phyloP scores from a whole-genome alignment of 2,329 filamentous ascomycete genomes.

The Xylaria polymorpha region DNA sequence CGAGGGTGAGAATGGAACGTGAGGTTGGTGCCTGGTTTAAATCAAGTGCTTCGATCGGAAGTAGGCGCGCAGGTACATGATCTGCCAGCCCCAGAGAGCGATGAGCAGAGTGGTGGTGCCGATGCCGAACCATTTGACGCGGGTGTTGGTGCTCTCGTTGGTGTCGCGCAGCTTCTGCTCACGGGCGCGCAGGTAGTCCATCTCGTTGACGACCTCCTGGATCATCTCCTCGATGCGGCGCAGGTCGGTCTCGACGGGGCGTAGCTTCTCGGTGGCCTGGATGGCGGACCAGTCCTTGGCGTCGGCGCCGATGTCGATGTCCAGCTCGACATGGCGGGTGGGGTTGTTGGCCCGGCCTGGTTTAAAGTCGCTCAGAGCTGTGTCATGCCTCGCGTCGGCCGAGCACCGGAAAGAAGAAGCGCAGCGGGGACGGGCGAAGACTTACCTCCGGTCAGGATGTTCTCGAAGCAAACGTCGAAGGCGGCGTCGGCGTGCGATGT shows the following conservation, averaged over 20 bases:
- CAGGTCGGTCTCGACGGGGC: slow-evolving; percentile 95
- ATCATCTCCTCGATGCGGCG: slow-evolving; percentile 92
- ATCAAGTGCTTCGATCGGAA: slow-evolving; percentile 74
- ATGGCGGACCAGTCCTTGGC: slow-evolving; percentile 98
- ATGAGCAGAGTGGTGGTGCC: slow-evolving; percentile 92
- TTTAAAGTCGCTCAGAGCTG: slow-evolving; percentile 43
- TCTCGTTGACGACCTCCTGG: slow-evolving; percentile 87
- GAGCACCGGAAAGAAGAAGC: slow-evolving; percentile 7
- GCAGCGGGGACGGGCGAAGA: slow-evolving; percentile 39
- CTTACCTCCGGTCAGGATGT: slow-evolving; percentile 77
- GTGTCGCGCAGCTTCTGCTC: slow-evolving; percentile 98
- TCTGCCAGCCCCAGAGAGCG: slow-evolving; percentile 93
- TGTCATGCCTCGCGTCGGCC: slow-evolving; percentile 11
- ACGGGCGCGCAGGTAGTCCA: slow-evolving; percentile 91
- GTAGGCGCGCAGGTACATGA: slow-evolving; percentile 96
- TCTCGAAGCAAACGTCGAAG: slow-evolving; percentile 98
- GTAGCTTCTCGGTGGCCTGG: slow-evolving; percentile 95
- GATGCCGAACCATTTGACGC: slow-evolving; percentile 98
- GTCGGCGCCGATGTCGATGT: slow-evolving; percentile 95
- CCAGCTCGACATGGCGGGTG: slow-evolving; percentile 83
- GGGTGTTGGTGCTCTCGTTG: slow-evolving; percentile 98
- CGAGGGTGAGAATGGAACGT: background rate
- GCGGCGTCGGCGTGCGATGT: slow-evolving; percentile 91
- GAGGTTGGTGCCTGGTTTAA: slow-evolving; percentile 31
- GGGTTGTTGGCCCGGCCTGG: slow-evolving; percentile 58